Evolutionary conservation across 1,139 yeast species (phyloP), one percentile per base, ranked within the genome.

Genomic region (Protomyces pachydermus): DNA sequence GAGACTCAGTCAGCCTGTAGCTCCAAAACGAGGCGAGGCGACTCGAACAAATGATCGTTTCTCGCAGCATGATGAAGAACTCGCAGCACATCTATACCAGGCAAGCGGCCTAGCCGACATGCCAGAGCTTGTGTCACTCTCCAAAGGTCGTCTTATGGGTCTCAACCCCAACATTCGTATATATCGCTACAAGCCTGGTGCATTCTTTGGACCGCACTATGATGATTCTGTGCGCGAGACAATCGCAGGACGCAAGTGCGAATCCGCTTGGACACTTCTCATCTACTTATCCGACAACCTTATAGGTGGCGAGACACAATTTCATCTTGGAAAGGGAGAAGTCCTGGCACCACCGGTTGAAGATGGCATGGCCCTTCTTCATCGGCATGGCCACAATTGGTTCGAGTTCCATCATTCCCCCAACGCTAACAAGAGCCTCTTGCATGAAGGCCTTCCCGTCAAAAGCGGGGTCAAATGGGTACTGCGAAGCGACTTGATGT

Each of bases 251-350:
- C 23, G 18, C 16, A 16, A 18, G 25, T 42, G 48, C n/a, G 48
- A n/a, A 10, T 42, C 48, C 12, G 25, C 20, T 16, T 42, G 88
- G 88, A 85, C 89, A 0, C 72, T 85, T 39, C 74, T 85, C 55
- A 76, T 85, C 1, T 85, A 85, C 69, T 74, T 85, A 53, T 82
- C 86, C 1, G 88, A 86, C 0, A 72, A 65, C 10, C 81, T 75
- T 51, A 82, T 81, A 1, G 88, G 88, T 8, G 89, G 89, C 1
- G 86, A 82, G n/a, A 85, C 88, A 0, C 77, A 82, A 3, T 85
- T 85, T 68, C 78, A 84, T 67, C 77, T 77, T 3, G 50, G 63
- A 9, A 71, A 74, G 14, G 74, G 74, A 0, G 69, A 68, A 32
- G 71, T 69, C 0, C 67, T 70, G 9, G 77, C 76, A 57, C 76